Base-by-base conservation (phyloP, 305 asterid species). In the Fraxinus platypoda region DNA sequence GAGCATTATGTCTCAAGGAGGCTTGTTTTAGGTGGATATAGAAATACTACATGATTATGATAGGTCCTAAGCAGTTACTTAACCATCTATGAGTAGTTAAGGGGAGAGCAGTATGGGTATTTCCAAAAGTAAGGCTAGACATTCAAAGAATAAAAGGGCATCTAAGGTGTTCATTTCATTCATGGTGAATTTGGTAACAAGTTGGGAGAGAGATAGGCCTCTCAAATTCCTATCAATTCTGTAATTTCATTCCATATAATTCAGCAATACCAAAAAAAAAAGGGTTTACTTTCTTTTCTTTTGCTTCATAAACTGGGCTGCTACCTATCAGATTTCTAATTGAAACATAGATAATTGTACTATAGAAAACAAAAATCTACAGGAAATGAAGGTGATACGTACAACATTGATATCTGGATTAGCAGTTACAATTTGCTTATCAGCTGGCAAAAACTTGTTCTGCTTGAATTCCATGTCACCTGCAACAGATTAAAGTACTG, bases 401-500 rank as follows among this genome's bases (percentile, higher is more conserved):
- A 95, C 99, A 68, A 79, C 80, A 85, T 93, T 95, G 81, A 95
- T 88, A 86, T 95, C 99, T 74, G 99, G 99, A 86, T 81, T 88
- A 82, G 99, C 99, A 6, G 99, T 95, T 37, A 95, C 95, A 79
- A 92, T 83, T 90, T 95, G 98, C 84, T 90, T 94, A 75, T 94
- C 98, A n/a, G 96, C 93, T 77, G 99, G 94, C 78, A 95, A 89
- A 81, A 87, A 94, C 86, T 92, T 95, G 85, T 95, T 95, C 90
- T 93, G 99, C 94, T 95, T 95, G 95, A 95, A 95, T 88, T 94
- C 98, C 98, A 93, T 92, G 86, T 95, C 99, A 80, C 98, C 98
- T 95, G 92, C 84, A 90, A 80, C 46, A 83, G 38, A 86, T 35
- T 73, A 46, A 49, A 80, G 26, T 6, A n/a, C 66, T 4, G 8